Percentiles rank a stretch among this genome's conserved stretches.
phyloP scores from a whole-genome alignment of 768 basidiomycete genomes.

The Lentinus brumalis region DNA sequence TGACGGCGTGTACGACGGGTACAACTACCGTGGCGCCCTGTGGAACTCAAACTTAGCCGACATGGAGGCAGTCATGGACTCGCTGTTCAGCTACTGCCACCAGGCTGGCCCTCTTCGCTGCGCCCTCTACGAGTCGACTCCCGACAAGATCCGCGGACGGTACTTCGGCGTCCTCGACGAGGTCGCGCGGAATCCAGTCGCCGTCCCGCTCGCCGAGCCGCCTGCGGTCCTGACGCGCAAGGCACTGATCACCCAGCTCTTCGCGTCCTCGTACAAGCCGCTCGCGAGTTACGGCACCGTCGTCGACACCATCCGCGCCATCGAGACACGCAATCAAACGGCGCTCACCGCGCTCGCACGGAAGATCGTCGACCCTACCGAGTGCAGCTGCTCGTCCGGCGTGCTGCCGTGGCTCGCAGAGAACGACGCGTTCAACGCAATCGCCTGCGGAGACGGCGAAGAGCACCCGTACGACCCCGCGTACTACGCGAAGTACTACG shows the following conservation, averaged over 20 bases:
- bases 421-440: slow-evolving; percentile 14
- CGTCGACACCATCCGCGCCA: slow-evolving; percentile 13
- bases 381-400: slow-evolving; percentile 11
- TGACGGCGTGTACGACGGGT: slow-evolving; percentile 33
- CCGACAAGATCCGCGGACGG: slow-evolving; percentile 21
- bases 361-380: slow-evolving; percentile 10
- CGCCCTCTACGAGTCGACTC: slow-evolving; percentile 26
- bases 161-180: slow-evolving; percentile 9
- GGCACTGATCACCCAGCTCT: slow-evolving; percentile 9
- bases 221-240: slow-evolving; percentile 18
- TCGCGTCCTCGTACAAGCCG: slow-evolving; percentile 16
- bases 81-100: slow-evolving; percentile 22
- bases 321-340: slow-evolving; percentile 16
- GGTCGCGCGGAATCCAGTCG: slow-evolving; percentile 11
- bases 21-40: slow-evolving; percentile 22
- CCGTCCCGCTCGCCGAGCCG: slow-evolving; percentile 13
- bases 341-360: slow-evolving; percentile 13
- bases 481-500: slow-evolving; percentile 6
- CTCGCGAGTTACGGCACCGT: slow-evolving; percentile 4
- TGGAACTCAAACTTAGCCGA: slow-evolving; percentile 29
- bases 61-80: slow-evolving; percentile 24
- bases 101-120: slow-evolving; percentile 28
- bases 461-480: slow-evolving; percentile 8
- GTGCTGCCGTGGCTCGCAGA: slow-evolving; percentile 3
- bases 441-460: slow-evolving; percentile 22